Conservation (phyloP, 176 grass and related monocot species). For the Triticum urartu region DNA sequence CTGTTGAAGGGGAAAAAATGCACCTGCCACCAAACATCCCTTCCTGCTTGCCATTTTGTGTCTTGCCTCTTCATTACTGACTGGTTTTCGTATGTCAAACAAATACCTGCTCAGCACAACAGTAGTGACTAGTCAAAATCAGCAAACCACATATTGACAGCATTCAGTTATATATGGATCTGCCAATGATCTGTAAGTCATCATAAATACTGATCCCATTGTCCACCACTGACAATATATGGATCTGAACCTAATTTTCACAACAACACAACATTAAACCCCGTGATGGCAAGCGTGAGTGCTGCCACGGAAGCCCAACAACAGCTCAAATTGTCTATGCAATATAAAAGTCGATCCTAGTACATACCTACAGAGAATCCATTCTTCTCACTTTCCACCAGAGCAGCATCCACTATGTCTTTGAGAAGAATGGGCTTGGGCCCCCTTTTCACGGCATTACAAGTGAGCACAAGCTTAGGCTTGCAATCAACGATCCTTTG, state of each 20-base stretch:
- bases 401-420: conserved; percentile 79
- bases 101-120: conserved; percentile 49
- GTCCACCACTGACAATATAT: neutral
- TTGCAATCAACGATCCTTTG: conserved; percentile 91
- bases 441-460: conserved; percentile 86
- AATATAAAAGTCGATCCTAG: neutral
- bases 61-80: conserved; percentile 76
- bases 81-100: conserved; percentile 83
- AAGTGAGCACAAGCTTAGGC: conserved; percentile 86
- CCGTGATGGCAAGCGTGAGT: neutral
- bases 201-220: neutral
- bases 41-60: conserved; percentile 74
- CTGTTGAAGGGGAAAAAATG: neutral
- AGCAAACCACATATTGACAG: neutral
- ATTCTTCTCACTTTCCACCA: conserved; percentile 64
- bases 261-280: neutral
- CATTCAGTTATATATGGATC: conserved; percentile 4
- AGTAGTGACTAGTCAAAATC: neutral
- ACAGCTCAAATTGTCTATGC: neutral
- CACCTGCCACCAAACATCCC: conserved; percentile 99
- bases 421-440: conserved; percentile 74
- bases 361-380: conserved; percentile 67
- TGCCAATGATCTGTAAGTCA: neutral
- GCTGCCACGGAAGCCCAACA: neutral
- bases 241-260: neutral